phyloP scores from a whole-genome alignment of 2,329 filamentous ascomycete genomes.

The Penicillium thymicola region DNA sequence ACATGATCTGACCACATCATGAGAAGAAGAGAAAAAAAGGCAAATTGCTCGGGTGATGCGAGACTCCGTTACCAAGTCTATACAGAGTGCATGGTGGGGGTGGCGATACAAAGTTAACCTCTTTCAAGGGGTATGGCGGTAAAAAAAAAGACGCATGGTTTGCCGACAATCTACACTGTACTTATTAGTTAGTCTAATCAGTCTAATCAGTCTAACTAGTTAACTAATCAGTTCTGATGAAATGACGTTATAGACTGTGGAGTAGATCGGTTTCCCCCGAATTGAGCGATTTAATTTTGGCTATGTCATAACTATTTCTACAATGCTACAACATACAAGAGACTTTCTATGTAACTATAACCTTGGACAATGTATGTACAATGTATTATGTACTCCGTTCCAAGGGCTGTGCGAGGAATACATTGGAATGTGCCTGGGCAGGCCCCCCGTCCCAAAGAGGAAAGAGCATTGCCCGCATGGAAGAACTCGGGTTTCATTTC shows the following conservation, averaged over 20 bases:
- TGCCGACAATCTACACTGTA: background rate
- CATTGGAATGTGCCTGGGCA: background rate
- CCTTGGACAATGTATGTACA: too few relatives aligned
- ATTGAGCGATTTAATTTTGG: background rate
- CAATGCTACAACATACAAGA: too few relatives aligned
- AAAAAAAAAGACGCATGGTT: background rate
- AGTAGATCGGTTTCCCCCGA: background rate
- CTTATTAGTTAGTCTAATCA: background rate
- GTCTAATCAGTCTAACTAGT: too few relatives aligned
- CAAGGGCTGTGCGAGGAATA: background rate
- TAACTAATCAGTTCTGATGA: background rate
- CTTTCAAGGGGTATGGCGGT: background rate
- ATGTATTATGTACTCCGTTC: too few relatives aligned
- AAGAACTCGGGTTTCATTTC: background rate
- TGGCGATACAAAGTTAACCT: conserved; percentile 2
- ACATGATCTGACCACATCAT: conserved; percentile 2
- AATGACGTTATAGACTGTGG: conserved; percentile 2
- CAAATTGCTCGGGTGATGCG: background rate
- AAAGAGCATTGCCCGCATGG: background rate
- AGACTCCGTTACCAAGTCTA: background rate
- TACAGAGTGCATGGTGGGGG: conserved; percentile 10
- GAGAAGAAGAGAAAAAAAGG: background rate
- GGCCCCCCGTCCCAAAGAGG: background rate
- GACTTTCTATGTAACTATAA: too few relatives aligned
- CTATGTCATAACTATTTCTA: too few relatives aligned